phyloP scores from a whole-genome alignment of 1,284 basidiomycete genomes.

The Gymnopus androsaceus region DNA sequence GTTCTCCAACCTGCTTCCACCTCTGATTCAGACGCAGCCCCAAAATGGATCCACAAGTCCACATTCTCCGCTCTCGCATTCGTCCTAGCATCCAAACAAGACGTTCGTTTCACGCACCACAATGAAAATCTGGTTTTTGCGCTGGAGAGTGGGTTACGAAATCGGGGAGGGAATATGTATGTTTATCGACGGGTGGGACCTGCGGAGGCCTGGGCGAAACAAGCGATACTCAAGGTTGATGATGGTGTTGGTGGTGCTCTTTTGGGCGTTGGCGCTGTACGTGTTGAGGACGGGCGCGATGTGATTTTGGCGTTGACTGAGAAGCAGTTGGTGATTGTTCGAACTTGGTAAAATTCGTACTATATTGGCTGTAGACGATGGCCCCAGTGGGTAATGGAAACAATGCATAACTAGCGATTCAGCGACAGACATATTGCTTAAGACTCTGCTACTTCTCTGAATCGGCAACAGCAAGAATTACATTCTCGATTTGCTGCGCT shows the following conservation, averaged over 20 bases:
- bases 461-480: no score
- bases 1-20: conserved; percentile 35
- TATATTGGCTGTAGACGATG: no score
- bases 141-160: conserved; percentile 73
- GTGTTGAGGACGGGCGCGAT: conserved; percentile 31
- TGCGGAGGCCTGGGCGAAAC: conserved; percentile 65
- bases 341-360: conserved; percentile 18
- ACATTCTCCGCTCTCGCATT: conserved; percentile 91
- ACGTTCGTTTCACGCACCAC: conserved; percentile 83
- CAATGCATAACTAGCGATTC: no score
- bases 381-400: no score
- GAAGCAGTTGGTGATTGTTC: conserved; percentile 68
- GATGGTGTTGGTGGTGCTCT: conserved; percentile 70
- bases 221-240: conserved; percentile 76
- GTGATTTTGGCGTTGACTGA: conserved; percentile 79
- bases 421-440: no score
- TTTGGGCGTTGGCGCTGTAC: conserved; percentile 71
- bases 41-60: conserved; percentile 71
- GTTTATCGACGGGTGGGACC: conserved; percentile 66
- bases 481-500: no score
- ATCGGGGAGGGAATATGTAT: conserved; percentile 79
- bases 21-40: conserved; percentile 26
- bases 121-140: conserved; percentile 64
- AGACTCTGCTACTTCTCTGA: no score
- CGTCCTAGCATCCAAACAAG: conserved; percentile 91